Percentiles rank a stretch among this genome's conserved stretches.
phyloP scores from a whole-genome alignment of 2,329 filamentous ascomycete genomes.

The Penicillium sp. region DNA sequence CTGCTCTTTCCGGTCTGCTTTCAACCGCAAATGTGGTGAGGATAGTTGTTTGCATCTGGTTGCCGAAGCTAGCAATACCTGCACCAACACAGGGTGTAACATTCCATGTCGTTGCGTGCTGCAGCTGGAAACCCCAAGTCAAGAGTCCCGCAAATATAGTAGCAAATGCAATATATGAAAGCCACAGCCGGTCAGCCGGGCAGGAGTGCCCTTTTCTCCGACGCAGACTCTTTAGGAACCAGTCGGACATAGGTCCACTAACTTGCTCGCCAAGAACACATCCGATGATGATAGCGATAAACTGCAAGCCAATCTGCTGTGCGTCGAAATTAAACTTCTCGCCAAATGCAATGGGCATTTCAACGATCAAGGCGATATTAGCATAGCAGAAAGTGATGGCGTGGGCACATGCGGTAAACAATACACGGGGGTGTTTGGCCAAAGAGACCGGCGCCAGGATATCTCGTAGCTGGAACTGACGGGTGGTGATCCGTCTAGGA shows the following conservation, averaged over 20 bases:
- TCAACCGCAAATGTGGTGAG: slow-evolving; percentile 63
- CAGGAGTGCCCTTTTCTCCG: slow-evolving; percentile 31
- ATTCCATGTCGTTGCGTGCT: slow-evolving; percentile 53
- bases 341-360: slow-evolving; percentile 59
- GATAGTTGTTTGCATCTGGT: slow-evolving; percentile 63
- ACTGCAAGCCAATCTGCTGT: slow-evolving; percentile 60
- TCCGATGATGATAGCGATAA: slow-evolving; percentile 58
- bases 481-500: slow-evolving; percentile 49
- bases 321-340: slow-evolving; percentile 57
- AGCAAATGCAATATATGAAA: slow-evolving; percentile 55
- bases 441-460: slow-evolving; percentile 53
- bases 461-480: slow-evolving; percentile 45
- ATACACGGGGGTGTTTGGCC: slow-evolving; percentile 44
- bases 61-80: slow-evolving; percentile 55
- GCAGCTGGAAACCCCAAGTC: slow-evolving; percentile 55
- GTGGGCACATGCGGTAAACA: slow-evolving; percentile 54
- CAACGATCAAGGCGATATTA: slow-evolving; percentile 55
- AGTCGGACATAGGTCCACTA: slow-evolving; percentile 55
- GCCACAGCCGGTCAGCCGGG: slow-evolving; percentile 57
- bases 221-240: slow-evolving; percentile 48
- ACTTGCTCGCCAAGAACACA: slow-evolving; percentile 60
- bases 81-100: slow-evolving; percentile 58
- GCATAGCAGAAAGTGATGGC: slow-evolving; percentile 58
- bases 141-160: slow-evolving; percentile 55
- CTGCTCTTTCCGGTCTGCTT: slow-evolving; percentile 54